These are phyloP conservation scores for Ophiosphaerella herpotricha DNA, from an alignment of 2,329 filamentous ascomycete genomes.

Conservation along the genomic window DNA sequence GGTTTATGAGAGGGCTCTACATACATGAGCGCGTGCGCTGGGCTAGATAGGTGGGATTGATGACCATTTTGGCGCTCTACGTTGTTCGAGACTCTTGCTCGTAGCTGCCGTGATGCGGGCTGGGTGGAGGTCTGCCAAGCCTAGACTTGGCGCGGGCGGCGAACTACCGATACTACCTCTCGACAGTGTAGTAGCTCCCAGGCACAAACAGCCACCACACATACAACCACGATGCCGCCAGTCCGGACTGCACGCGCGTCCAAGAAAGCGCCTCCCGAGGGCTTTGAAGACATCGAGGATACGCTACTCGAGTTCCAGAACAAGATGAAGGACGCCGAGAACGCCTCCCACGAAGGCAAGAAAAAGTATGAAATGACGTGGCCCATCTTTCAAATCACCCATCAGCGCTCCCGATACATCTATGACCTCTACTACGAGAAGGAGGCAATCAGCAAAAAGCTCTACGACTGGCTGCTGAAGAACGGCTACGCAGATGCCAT, in stretches of 20 bases:
- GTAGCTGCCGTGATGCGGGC: constrained; percentile 35
- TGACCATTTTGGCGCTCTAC: constrained; percentile 64
- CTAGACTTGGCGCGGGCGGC: constrained; percentile 29
- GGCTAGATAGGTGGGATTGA: constrained; percentile 89
- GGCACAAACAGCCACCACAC: neutral
- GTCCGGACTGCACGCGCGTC: constrained; percentile 72
- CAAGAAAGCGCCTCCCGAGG: constrained; percentile 81
- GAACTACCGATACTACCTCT: neutral
- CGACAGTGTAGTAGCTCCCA: neutral
- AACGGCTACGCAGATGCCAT: constrained; percentile 94
- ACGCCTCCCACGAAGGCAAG: constrained; percentile 77
- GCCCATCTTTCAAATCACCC: constrained; percentile 97
- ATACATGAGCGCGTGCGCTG: constrained; percentile 59
- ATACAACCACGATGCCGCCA: constrained; percentile 66
- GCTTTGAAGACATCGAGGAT: constrained; percentile 86
- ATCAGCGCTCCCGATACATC: constrained; percentile 90
- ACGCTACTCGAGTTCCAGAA: constrained; percentile 83
- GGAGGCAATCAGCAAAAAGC: constrained; percentile 86
- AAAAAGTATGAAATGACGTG: constrained; percentile 91
- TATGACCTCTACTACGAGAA: constrained; percentile 99
- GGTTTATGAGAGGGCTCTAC: constrained; percentile 13
- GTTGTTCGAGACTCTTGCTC: constrained; percentile 21
- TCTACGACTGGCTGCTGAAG: constrained; percentile 97
- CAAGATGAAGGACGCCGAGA: constrained; percentile 95
- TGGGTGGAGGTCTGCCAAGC: constrained; percentile 38